Percentiles rank a stretch among this genome's conserved stretches.
Conservation (phyloP, 2,329 filamentous ascomycete species). For the Fusarium ambrosium region DNA sequence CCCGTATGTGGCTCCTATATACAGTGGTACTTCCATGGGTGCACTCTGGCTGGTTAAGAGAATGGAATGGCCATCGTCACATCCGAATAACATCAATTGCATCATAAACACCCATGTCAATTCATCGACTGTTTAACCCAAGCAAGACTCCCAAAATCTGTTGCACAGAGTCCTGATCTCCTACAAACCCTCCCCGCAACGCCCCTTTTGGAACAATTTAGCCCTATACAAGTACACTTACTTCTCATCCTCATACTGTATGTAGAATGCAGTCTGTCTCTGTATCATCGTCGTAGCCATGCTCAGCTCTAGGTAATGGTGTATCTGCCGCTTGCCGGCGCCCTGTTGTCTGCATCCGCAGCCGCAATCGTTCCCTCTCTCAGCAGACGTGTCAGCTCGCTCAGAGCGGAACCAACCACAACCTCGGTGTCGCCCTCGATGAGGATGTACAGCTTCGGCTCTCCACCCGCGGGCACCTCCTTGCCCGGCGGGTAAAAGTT, state of each 20-base stretch:
- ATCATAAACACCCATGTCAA: neutral
- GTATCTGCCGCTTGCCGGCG: conserved; percentile 85
- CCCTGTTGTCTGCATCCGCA: conserved; percentile 85
- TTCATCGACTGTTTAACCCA: conserved; percentile 9
- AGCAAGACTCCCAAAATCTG: conserved; percentile 35
- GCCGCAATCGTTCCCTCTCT: conserved; percentile 93
- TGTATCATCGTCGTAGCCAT: neutral
- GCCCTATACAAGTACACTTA: neutral
- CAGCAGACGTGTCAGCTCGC: conserved; percentile 87
- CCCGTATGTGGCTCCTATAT: neutral
- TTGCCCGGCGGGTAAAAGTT: conserved; percentile 89
- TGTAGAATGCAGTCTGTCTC: neutral
- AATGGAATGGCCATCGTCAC: neutral
- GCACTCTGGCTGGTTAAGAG: neutral
- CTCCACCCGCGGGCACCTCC: conserved; percentile 78
- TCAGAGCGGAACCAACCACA: conserved; percentile 90
- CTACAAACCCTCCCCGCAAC: conserved; percentile 8
- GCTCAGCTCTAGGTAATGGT: conserved; percentile 76
- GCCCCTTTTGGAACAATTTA: conserved; percentile 4
- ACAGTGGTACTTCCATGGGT: neutral
- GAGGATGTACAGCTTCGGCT: conserved; percentile 97
- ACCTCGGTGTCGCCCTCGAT: conserved; percentile 98
- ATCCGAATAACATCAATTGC: neutral
- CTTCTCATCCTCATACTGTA: neutral
- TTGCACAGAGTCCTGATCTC: conserved; percentile 12